A percentile compares a stretch with the other conserved stretches of the same genome.
Evolutionary conservation across 768 basidiomycete genomes (phyloP).

Genomic region (Tricholoma hemisulphureum): DNA sequence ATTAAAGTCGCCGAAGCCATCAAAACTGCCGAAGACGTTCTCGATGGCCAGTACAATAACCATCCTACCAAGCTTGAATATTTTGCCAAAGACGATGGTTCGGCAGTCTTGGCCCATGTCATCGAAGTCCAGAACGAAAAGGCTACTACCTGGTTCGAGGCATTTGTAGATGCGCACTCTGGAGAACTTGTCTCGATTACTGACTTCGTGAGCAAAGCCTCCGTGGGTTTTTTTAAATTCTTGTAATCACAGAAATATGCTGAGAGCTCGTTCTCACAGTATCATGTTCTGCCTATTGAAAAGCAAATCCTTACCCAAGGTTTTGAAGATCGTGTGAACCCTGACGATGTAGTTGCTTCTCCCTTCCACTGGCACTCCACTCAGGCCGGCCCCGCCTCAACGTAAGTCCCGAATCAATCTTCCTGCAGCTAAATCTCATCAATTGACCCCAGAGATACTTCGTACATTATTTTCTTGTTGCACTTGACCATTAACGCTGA

Average conservation of each 20-base stretch:
- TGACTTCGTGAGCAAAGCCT: conserved; percentile 48
- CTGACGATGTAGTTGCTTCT: conserved; percentile 46
- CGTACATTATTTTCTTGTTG: not conserved
- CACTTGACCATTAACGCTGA: not conserved
- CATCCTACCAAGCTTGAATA: conserved; percentile 41
- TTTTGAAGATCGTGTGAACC: conserved; percentile 42
- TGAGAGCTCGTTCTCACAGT: conserved; percentile 24
- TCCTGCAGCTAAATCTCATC: conserved; percentile 4
- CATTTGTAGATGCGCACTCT: conserved; percentile 54
- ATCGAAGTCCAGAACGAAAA: conserved; percentile 34
- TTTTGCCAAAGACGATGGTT: conserved; percentile 37
- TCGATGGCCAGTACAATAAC: conserved; percentile 41
- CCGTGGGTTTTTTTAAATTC: conserved; percentile 27
- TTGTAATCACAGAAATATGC: conserved; percentile 13
- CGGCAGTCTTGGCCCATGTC: conserved; percentile 38
- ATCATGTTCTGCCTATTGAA: conserved; percentile 44
- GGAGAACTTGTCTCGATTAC: conserved; percentile 51
- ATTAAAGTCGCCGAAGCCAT: conserved; percentile 36
- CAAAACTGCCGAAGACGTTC: conserved; percentile 32
- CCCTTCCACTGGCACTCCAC: conserved; percentile 42
- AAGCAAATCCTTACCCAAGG: conserved; percentile 48
- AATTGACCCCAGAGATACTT: conserved; percentile 3
- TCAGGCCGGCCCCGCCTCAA: conserved; percentile 25
- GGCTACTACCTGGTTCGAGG: conserved; percentile 51
- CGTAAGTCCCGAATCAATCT: conserved; percentile 12